phyloP scores from a whole-genome alignment of 345 rosid genomes.

The Brassica juncea region DNA sequence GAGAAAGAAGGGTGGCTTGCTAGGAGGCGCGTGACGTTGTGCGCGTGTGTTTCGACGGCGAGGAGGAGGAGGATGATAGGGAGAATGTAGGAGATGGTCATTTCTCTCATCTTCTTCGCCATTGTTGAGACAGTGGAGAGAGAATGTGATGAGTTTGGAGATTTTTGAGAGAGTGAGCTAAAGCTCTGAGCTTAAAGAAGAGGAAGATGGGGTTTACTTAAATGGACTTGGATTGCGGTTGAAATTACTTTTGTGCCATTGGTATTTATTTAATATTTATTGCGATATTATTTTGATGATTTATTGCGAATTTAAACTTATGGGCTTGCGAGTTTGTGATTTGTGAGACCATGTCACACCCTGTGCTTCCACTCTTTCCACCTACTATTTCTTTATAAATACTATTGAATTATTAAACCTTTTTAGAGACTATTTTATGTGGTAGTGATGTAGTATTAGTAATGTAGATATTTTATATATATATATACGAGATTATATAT shows the following conservation, averaged over 20 bases:
- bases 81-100: constrained; percentile 31
- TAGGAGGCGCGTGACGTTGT: constrained; percentile 75
- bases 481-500: neutral
- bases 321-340: constrained; percentile 10
- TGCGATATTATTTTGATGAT: neutral
- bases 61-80: constrained; percentile 37
- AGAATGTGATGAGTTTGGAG: neutral
- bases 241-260: constrained; percentile 27
- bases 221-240: constrained; percentile 17
- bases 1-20: constrained; percentile 73
- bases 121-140: constrained; percentile 26
- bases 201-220: constrained; percentile 17
- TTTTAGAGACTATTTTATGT: neutral
- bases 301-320: constrained; percentile 27
- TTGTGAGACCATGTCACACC: constrained; percentile 2
- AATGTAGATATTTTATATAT: neutral
- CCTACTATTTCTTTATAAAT: neutral
- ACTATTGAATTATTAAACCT: neutral
- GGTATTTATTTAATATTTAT: neutral
- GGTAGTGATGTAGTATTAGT: neutral
- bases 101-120: constrained; percentile 33
- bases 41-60: constrained; percentile 47
- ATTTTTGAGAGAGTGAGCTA: constrained; percentile 9
- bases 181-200: constrained; percentile 13
- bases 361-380: constrained; percentile 16